A percentile compares a stretch with the other conserved stretches of the same genome.
Conservation (phyloP, 73 alveolate species). For the Urostyla sp. region DNA sequence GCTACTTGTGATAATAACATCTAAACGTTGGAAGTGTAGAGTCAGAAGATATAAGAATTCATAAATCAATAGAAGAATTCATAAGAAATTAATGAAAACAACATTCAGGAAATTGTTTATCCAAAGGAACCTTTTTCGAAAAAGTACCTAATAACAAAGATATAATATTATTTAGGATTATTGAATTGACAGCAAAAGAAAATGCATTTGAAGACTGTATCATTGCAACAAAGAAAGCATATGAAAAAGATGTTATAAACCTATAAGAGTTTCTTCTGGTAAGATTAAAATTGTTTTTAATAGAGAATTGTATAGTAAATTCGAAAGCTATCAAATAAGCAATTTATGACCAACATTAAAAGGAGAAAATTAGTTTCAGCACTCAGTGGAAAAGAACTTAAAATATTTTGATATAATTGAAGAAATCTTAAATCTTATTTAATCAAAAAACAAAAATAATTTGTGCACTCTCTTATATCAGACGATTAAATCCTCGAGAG, state of each 20-base stretch:
- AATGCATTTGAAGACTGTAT: slow-evolving; percentile 44
- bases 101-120: slow-evolving; percentile 4
- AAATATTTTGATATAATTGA: too few relatives aligned
- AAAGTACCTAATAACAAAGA: neutral
- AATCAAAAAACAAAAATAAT: too few relatives aligned
- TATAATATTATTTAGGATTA: slow-evolving; percentile 1
- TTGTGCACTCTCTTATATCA: too few relatives aligned
- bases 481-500: too few relatives aligned
- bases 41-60: neutral
- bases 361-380: slow-evolving; percentile 43
- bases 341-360: slow-evolving; percentile 12
- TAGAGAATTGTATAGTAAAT: neutral
- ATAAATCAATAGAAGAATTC: slow-evolving; percentile 1
- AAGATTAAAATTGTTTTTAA: neutral
- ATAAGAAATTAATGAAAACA: slow-evolving; percentile 28
- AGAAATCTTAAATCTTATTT: too few relatives aligned
- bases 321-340: slow-evolving; percentile 15
- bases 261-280: slow-evolving; percentile 26
- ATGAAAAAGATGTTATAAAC: slow-evolving; percentile 23
- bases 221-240: slow-evolving; percentile 35
- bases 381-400: neutral
- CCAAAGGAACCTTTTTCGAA: slow-evolving; percentile 37
- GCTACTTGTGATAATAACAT: slow-evolving; percentile 7
- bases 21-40: neutral
- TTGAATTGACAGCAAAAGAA: slow-evolving; percentile 36